Evolutionary conservation across 1,284 basidiomycete species (phyloP).

Genomic region (Sporisorium iseilematis-ciliati): DNA sequence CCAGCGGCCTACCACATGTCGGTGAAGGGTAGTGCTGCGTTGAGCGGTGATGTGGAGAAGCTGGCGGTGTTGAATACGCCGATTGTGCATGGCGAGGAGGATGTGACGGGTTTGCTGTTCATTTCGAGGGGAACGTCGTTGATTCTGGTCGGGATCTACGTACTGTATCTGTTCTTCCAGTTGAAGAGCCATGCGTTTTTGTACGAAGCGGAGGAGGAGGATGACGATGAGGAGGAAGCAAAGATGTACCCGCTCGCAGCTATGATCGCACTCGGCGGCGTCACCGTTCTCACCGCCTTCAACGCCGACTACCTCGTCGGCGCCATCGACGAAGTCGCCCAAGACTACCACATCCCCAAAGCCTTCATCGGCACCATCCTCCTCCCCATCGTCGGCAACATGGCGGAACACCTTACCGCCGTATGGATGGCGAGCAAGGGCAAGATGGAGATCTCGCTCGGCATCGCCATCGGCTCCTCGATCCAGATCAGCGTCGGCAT

Average conservation of each 20-base stretch:
- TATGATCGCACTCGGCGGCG: constrained; percentile 56
- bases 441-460: constrained; percentile 74
- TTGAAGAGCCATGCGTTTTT: constrained; percentile 66
- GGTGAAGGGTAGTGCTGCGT: constrained; percentile 57
- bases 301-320: constrained; percentile 70
- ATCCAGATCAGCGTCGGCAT: constrained; percentile 69
- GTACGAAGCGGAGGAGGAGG: constrained; percentile 58
- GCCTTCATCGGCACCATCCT: constrained; percentile 75
- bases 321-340: constrained; percentile 68
- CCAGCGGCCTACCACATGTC: constrained; percentile 83
- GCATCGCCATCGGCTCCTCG: constrained; percentile 87
- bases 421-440: constrained; percentile 66
- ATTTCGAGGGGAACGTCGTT: constrained; percentile 66
- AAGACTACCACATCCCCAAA: constrained; percentile 67
- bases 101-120: constrained; percentile 60
- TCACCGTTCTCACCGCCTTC: constrained; percentile 67
- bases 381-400: constrained; percentile 84
- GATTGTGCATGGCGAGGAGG: constrained; percentile 28
- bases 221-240: constrained; percentile 63
- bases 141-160: constrained; percentile 83
- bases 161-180: constrained; percentile 75
- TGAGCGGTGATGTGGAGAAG: constrained; percentile 61
- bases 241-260: constrained; percentile 65
- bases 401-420: constrained; percentile 69
- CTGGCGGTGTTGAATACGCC: constrained; percentile 31